These are phyloP conservation scores for Austropuccinia psidii DNA, from an alignment of 1,284 basidiomycete species.

Conservation along the genomic window DNA sequence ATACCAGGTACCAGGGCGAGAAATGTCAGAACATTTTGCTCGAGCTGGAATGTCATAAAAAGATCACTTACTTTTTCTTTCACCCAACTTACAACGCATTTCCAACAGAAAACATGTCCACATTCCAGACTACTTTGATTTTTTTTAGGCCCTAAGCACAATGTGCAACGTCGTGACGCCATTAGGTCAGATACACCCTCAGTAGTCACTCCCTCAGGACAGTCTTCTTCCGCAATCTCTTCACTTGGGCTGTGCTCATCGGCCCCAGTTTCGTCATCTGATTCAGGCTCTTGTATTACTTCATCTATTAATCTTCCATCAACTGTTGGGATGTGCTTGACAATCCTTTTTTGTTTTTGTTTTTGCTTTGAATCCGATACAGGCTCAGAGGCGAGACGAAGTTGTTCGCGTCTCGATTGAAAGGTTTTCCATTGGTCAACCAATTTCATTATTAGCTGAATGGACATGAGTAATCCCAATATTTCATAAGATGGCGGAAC, in stretches of 20 bases:
- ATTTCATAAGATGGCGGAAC: constrained; percentile 29
- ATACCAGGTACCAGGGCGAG: not conserved
- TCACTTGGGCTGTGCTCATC: not conserved
- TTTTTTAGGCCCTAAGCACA: constrained; percentile 16
- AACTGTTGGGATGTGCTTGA: not conserved
- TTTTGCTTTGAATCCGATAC: not conserved
- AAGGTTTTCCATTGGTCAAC: not conserved
- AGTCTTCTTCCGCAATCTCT: not conserved
- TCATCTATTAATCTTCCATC: constrained; percentile 27
- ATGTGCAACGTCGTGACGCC: constrained; percentile 8
- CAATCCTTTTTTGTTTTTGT: not conserved
- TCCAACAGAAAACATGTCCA: constrained; percentile 37
- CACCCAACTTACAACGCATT: constrained; percentile 29
- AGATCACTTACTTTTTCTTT: constrained; percentile 24
- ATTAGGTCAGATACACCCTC: not conserved
- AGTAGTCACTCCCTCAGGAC: constrained; percentile 6
- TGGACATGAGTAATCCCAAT: constrained; percentile 23
- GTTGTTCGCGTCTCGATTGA: not conserved
- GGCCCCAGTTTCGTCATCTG: not conserved
- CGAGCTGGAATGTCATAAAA: not conserved
- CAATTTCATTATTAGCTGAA: constrained; percentile 13
- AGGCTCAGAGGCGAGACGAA: not conserved
- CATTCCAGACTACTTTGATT: constrained; percentile 34
- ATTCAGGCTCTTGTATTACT: not conserved
- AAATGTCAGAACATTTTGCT: not conserved